A percentile compares a stretch with the other conserved stretches of the same genome.
Conservation (phyloP, 176 grass and related monocot genomes). For the Zizania latifolia region DNA sequence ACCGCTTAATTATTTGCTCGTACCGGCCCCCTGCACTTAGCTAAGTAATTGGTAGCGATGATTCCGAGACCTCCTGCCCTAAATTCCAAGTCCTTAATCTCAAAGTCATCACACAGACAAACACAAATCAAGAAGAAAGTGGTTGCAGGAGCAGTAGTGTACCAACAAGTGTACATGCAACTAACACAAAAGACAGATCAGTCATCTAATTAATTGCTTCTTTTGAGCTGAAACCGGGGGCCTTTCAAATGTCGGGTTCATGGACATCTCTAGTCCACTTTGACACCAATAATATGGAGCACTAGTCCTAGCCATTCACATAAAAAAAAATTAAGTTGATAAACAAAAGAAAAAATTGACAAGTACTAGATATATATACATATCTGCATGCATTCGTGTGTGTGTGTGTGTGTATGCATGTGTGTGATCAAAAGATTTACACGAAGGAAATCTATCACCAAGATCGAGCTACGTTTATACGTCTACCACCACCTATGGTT, state of each 20-base stretch:
- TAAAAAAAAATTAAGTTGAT: not conserved
- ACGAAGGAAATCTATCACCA: not conserved
- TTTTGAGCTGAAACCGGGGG: constrained; percentile 12
- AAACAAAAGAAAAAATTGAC: not conserved
- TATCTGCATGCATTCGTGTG: not conserved
- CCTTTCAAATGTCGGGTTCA: not conserved
- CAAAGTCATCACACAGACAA: not conserved
- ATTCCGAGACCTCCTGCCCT: not conserved
- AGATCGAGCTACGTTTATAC: not conserved
- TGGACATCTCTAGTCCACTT: constrained; percentile 10
- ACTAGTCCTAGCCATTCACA: no score
- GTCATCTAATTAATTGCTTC: not conserved
- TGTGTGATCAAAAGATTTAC: constrained; percentile 10
- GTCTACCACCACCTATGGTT: not conserved
- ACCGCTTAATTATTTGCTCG: no score
- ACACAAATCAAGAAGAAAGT: not conserved
- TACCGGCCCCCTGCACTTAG: no score
- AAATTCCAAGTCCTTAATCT: constrained; percentile 13
- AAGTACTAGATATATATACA: not conserved
- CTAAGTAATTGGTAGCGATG: not conserved
- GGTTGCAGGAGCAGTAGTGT: not conserved
- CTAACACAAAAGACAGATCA: not conserved
- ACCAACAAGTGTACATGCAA: no score
- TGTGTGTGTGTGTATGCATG: not conserved
- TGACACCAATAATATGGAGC: not conserved